These are phyloP conservation scores for Zizania latifolia DNA, from an alignment of 176 grass and related monocot genomes.

Conservation along the genomic window DNA sequence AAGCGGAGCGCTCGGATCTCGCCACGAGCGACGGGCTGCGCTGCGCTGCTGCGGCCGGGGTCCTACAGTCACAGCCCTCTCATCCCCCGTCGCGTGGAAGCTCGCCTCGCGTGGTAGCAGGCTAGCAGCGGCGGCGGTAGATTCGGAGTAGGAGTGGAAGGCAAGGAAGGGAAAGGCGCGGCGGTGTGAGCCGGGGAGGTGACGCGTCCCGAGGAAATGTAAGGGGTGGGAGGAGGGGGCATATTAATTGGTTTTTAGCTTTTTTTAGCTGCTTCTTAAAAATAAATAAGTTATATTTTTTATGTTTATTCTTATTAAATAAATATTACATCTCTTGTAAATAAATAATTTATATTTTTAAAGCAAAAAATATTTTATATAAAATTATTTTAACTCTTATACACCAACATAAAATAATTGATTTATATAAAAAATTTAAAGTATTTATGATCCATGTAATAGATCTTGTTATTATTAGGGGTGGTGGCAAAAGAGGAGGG, in stretches of 20 bases:
- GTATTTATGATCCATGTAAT: too few relatives aligned
- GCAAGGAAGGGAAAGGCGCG: not conserved
- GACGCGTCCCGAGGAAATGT: not conserved
- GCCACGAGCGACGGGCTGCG: not conserved
- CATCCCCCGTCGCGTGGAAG: not conserved
- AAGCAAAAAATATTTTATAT: too few relatives aligned
- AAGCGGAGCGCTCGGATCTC: conserved; percentile 31
- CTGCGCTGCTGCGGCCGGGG: not conserved
- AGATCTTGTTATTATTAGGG: too few relatives aligned
- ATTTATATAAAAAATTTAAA: too few relatives aligned
- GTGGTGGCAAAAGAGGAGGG: not conserved
- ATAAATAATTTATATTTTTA: too few relatives aligned
- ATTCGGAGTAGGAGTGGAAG: not conserved
- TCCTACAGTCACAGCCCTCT: not conserved
- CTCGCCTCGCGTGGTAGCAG: not conserved
- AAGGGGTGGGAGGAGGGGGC: not conserved
- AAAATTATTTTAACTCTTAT: too few relatives aligned
- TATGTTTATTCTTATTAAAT: too few relatives aligned
- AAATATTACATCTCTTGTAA: too few relatives aligned
- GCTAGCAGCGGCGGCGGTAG: not conserved
- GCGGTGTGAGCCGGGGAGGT: not conserved
- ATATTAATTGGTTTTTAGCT: too few relatives aligned
- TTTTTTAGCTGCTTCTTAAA: too few relatives aligned
- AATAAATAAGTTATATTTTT: too few relatives aligned
- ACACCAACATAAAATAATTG: too few relatives aligned